Conservation (phyloP, 441 rosid species). For the Bocquillonia castaneifolia region DNA sequence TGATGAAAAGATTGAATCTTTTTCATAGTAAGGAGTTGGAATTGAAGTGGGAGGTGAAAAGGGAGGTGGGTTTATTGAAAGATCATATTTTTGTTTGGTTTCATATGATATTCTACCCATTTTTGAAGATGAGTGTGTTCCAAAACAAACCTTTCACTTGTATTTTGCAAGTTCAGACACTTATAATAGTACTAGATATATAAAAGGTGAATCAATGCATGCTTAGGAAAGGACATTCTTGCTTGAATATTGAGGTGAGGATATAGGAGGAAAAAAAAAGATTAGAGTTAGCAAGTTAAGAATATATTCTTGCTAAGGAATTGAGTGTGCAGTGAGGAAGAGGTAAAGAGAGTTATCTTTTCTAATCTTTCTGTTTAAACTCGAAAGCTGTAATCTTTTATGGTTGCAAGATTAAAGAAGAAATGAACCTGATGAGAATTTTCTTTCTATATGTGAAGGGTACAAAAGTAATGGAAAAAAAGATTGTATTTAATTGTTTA, state of each 20-base stretch:
- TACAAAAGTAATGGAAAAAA: background rate
- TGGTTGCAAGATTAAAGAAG: background rate
- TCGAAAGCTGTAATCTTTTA: constrained; percentile 8
- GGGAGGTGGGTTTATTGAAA: constrained; percentile 33
- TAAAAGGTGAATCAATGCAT: background rate
- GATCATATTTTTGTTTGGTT: constrained; percentile 26
- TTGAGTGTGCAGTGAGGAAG: constrained; percentile 24
- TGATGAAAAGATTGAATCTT: constrained; percentile 33
- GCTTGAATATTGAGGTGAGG: constrained; percentile 18
- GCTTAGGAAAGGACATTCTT: constrained; percentile 23
- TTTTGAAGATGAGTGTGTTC: constrained; percentile 22
- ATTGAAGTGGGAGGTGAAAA: constrained; percentile 25
- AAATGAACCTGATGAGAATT: background rate
- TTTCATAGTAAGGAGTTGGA: constrained; percentile 24
- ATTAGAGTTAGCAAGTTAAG: constrained; percentile 23
- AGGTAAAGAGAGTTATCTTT: constrained; percentile 4
- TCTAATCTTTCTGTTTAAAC: background rate
- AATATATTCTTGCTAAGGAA: constrained; percentile 28
- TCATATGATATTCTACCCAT: constrained; percentile 32
- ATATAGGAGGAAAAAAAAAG: constrained; percentile 6
- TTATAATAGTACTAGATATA: background rate
- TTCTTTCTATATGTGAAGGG: background rate
- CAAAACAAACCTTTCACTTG: constrained; percentile 11
- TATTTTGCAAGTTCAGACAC: background rate
- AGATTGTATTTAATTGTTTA: constrained; percentile 15